phyloP scores from a whole-genome alignment of 306 rosid species.

The Citrullus mucosospermus region DNA sequence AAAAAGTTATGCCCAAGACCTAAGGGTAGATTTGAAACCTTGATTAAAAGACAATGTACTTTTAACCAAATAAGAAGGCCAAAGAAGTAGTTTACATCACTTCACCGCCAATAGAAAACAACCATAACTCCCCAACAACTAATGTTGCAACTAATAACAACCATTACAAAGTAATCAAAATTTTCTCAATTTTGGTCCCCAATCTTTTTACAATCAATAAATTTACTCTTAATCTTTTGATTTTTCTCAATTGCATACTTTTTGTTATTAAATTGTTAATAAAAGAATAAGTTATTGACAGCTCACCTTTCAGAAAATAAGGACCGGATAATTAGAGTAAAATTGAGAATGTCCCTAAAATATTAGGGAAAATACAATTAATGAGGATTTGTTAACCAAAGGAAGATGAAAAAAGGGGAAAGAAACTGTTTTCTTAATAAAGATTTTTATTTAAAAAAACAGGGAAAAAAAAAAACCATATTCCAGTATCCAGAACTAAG shows the following conservation, averaged over 20 bases:
- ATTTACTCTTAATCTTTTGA: not conserved
- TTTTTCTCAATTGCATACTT: not conserved
- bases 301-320: not conserved
- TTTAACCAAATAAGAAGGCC: not conserved
- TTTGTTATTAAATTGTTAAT: no score
- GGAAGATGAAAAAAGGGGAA: not conserved
- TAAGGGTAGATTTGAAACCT: no score
- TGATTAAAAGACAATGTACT: no score
- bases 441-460: not conserved
- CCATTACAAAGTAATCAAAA: no score
- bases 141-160: not conserved
- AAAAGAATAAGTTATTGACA: not conserved
- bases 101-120: no score
- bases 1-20: no score
- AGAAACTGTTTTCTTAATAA: not conserved
- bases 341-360: not conserved
- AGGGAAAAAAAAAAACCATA: not conserved
- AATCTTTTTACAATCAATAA: not conserved
- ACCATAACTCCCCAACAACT: not conserved
- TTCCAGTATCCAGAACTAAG: slow-evolving; percentile 22
- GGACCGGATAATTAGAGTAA: not conserved
- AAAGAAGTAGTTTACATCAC: not conserved
- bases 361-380: not conserved
- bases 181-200: not conserved
- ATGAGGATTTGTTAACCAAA: not conserved